Base-by-base conservation (phyloP, 1,284 basidiomycete genomes). In the Spongispora temasekensis region DNA sequence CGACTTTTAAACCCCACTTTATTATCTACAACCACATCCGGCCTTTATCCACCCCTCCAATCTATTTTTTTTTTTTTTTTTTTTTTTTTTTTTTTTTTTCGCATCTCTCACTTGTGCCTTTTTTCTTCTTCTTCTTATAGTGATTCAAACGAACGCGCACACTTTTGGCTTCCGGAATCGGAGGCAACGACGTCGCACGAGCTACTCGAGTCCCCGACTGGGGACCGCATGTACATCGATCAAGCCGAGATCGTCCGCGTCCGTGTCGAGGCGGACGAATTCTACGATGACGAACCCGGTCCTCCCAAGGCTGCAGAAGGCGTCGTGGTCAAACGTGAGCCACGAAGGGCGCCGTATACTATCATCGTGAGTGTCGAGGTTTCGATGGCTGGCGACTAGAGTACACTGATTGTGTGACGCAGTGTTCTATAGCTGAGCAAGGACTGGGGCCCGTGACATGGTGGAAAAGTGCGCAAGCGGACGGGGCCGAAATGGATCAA, bases 361-460 rank as follows among this genome's bases (percentile, higher is more conserved):
- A 82, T 96, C 57, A 82, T 85, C 19, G 93, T 94, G 65, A 71
- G 90, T 59, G 15, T 32, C 12, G n/a, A 55, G 13, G 15, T 2
- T 50, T 50, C 6, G 27, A 9, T 28, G 5, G 21, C 1, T 23
- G 7, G 5, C 6, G 28, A 1, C 27, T 21, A 9, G 21, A 10
- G 13, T 32, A 35, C 51, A 6, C 31, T 61, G 40, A 68, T 30
- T 17, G 7, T 15, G 21, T 35, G 13, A 28, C 60, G 25, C 19
- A 95, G 93, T 94, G 89, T 59, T 94, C 94, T 4, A 95, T 97
- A 65, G 86, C 87, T 6, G 95, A 96, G 72, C 91, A 94, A 69
- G 96, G 96, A 1, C 77, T 97, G 4, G 96, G 95, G 0, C 89
- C 87, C 13, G 74, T 85, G 3, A 70, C 82, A 0, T 91, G 90